Evolutionary conservation across 2,329 filamentous ascomycete genomes (phyloP).

Genomic region (Trichophyton verrucosum): DNA sequence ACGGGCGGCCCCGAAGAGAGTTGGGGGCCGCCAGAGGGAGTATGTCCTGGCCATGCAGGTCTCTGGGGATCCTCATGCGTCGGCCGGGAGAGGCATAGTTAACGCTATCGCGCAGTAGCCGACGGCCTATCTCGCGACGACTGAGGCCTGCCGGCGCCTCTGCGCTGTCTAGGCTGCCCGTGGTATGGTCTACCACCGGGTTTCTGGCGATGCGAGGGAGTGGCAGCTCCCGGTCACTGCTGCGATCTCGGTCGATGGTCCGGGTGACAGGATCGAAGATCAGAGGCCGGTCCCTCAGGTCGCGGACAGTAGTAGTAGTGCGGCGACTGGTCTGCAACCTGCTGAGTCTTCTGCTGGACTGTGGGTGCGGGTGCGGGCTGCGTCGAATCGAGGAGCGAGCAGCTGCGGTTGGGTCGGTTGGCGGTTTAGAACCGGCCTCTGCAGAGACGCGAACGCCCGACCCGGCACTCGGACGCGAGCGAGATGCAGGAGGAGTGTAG

Average conservation of each 20-base stretch:
- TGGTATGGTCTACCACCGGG: background rate
- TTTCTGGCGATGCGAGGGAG: background rate
- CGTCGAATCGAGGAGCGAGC: constrained; percentile 45
- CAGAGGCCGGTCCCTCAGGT: background rate
- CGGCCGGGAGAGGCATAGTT: constrained; percentile 24
- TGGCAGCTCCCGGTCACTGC: background rate
- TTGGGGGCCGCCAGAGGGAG: constrained; percentile 16
- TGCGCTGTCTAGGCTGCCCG: constrained; percentile 2
- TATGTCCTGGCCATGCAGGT: constrained; percentile 24
- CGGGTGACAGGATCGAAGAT: background rate
- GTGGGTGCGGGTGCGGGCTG: background rate
- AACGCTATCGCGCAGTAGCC: constrained; percentile 24
- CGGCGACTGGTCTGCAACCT: background rate
- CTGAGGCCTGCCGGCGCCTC: constrained; percentile 15
- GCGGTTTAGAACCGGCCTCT: constrained; percentile 25
- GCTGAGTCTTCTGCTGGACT: background rate
- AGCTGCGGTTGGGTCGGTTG: constrained; percentile 37
- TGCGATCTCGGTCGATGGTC: background rate
- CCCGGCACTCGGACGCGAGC: constrained; percentile 11
- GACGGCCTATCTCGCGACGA: constrained; percentile 25
- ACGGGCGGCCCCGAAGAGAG: constrained; percentile 16
- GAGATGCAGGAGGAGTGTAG: constrained; percentile 6
- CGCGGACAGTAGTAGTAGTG: too few relatives aligned
- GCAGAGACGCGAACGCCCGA: constrained; percentile 27
- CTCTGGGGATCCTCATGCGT: constrained; percentile 26